Evolutionary conservation across 2,329 filamentous ascomycete genomes (phyloP), one percentile per base, ranked within the genome.

Genomic region (Coniochaeta sp.): DNA sequence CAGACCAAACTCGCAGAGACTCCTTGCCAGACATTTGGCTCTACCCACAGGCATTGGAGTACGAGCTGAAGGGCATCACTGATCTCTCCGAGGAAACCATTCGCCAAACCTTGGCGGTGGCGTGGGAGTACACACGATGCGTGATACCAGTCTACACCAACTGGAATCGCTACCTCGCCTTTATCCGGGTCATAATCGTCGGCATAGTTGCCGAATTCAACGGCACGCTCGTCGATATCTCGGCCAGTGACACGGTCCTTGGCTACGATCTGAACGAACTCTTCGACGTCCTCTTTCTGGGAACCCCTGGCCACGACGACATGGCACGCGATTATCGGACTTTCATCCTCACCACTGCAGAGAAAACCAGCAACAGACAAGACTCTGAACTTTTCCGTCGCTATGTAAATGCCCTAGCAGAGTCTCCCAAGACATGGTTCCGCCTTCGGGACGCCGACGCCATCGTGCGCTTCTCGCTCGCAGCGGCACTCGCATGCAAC

Each of bases 371-470:
- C 59, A 33, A 58, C 17, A 50, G 58, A 0, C 57, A 59, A 6
- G 19, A 62, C 50, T 59, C 59, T 1, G 63, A 68, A 47, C 61
- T 71, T 9, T 73, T 73, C 63, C 63, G 62, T 1, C 66, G 67
- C 34, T 73, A 73, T 58, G 64, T 67, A 16, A 63, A 66, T 34
- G 65, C 64, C 1, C 64, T 74, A 1, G 66, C 67, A 12, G 43
- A 58, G 8, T 66, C 64, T 0, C 71, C 72, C 0, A 43, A 62
- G 52, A 58, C 60, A 17, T 71, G 69, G 69, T 73, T 73, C 63
- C 70, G 71, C 8, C 60, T 73, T 43, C 69, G 71, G 11, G 72
- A 74, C 61, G 66, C 64, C 36, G 71, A 74, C 61, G 71, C 69
- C 16, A 62, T 73, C 1, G 63, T 63, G 14, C 67, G 72, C 19